phyloP scores from a whole-genome alignment of 1,284 basidiomycete species.

The Pisolithus thermaeus region DNA sequence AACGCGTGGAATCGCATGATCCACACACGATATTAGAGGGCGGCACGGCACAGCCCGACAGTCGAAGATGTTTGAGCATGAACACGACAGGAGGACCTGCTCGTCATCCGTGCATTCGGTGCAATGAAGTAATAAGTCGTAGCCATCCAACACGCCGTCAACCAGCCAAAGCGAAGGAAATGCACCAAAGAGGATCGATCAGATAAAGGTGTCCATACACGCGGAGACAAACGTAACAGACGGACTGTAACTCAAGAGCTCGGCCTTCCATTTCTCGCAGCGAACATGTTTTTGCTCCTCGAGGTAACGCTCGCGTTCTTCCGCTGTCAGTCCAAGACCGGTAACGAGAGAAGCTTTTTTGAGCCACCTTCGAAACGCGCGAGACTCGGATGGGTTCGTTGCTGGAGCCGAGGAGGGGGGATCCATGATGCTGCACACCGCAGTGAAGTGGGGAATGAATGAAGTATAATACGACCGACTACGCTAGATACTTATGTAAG shows the following conservation, averaged over 20 bases:
- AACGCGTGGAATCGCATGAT: constrained; percentile 68
- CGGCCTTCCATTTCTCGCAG: constrained; percentile 49
- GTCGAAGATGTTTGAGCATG: constrained; percentile 82
- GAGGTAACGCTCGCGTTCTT: constrained; percentile 33
- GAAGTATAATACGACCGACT: no score
- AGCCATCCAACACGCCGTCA: background rate
- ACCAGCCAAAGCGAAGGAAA: background rate
- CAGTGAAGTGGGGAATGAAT: no score
- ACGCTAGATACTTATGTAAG: no score
- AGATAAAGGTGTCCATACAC: constrained; percentile 4
- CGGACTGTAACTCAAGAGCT: constrained; percentile 45
- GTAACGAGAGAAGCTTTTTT: constrained; percentile 37
- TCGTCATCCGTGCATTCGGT: background rate
- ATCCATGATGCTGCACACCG: constrained; percentile 4
- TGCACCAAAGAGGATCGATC: background rate
- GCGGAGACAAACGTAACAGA: constrained; percentile 16
- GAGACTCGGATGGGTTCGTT: constrained; percentile 16
- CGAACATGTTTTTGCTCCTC: constrained; percentile 32
- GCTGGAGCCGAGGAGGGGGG: constrained; percentile 16
- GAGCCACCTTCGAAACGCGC: constrained; percentile 38
- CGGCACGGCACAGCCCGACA: constrained; percentile 63
- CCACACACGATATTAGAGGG: constrained; percentile 74
- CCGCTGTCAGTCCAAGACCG: constrained; percentile 35
- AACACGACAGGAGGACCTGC: constrained; percentile 82
- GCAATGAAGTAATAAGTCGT: constrained; percentile 6